phyloP scores from a whole-genome alignment of 306 rosid genomes.

The Nissolia schottii region DNA sequence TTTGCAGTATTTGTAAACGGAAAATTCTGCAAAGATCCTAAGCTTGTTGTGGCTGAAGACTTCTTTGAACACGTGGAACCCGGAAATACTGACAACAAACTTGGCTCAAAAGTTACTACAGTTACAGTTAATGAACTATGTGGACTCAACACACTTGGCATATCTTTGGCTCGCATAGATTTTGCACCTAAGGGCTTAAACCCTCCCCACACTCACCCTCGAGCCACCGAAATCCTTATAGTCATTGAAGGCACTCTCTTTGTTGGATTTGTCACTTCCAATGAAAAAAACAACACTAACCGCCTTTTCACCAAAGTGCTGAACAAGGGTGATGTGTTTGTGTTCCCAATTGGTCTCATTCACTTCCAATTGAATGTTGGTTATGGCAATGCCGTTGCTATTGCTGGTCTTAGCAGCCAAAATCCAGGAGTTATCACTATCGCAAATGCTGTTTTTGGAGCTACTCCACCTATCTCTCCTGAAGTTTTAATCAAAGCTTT shows the following conservation, averaged over 20 bases:
- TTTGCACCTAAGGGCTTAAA: neutral
- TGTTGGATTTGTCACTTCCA: conserved; percentile 1
- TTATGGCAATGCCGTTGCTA: neutral
- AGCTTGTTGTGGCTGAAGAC: neutral
- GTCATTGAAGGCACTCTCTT: neutral
- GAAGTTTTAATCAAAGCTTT: conserved; percentile 26
- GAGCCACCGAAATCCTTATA: neutral
- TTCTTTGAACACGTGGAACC: neutral
- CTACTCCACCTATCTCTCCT: conserved; percentile 6
- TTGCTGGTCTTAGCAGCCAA: neutral
- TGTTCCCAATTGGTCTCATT: neutral
- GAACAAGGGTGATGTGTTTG: neutral
- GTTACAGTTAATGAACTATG: neutral
- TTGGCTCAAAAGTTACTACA: neutral
- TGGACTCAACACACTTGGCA: neutral
- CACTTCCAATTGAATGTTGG: neutral
- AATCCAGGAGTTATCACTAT: neutral
- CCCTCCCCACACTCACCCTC: neutral
- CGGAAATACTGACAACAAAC: neutral
- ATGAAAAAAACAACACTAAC: neutral
- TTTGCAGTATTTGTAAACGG: neutral
- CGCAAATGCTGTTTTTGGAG: conserved; percentile 12
- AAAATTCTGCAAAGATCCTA: neutral
- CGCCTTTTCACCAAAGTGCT: neutral
- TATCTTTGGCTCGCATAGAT: neutral